A percentile compares a stretch with the other conserved stretches of the same genome.
These are phyloP conservation scores for Termitomyces sp. DNA, from an alignment of 768 basidiomycete species.

Conservation along the genomic window DNA sequence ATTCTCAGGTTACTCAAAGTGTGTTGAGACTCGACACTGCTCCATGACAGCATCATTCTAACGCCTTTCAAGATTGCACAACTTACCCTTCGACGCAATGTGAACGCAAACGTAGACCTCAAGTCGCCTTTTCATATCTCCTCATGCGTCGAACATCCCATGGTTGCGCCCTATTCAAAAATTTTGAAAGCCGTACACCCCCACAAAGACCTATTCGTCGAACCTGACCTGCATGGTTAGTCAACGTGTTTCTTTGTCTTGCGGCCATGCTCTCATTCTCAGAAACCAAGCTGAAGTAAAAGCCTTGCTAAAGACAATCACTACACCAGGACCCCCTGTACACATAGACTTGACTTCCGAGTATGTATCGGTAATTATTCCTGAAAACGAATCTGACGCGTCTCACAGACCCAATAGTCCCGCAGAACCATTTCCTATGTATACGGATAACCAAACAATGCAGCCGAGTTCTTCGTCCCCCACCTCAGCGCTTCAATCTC, in stretches of 20 bases:
- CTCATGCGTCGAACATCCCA: conserved; percentile 24
- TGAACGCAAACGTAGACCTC: conserved; percentile 18
- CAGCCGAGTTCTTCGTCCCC: conserved; percentile 15
- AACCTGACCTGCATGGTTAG: conserved; percentile 30
- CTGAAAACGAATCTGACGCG: not conserved
- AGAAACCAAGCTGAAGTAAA: conserved; percentile 6
- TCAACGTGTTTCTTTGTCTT: not conserved
- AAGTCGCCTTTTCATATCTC: conserved; percentile 27
- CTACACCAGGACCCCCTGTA: not conserved
- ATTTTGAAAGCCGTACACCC: conserved; percentile 30
- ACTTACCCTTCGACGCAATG: conserved; percentile 28
- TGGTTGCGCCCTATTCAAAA: conserved; percentile 30
- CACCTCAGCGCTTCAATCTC: conserved; percentile 9
- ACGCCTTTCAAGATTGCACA: conserved; percentile 31
- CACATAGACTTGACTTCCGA: conserved; percentile 5
- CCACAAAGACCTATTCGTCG: conserved; percentile 27
- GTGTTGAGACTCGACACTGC: not conserved
- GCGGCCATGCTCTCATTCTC: not conserved
- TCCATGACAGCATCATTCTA: not conserved
- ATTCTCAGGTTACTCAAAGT: conserved; percentile 50
- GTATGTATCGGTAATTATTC: conserved; percentile 1
- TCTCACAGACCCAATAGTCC: not conserved
- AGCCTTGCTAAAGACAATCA: conserved; percentile 11
- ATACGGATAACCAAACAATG: conserved; percentile 6
- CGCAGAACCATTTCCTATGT: not conserved